These are phyloP conservation scores for Coriolopsis trogii DNA, from an alignment of 1,284 basidiomycete genomes.

Conservation along the genomic window DNA sequence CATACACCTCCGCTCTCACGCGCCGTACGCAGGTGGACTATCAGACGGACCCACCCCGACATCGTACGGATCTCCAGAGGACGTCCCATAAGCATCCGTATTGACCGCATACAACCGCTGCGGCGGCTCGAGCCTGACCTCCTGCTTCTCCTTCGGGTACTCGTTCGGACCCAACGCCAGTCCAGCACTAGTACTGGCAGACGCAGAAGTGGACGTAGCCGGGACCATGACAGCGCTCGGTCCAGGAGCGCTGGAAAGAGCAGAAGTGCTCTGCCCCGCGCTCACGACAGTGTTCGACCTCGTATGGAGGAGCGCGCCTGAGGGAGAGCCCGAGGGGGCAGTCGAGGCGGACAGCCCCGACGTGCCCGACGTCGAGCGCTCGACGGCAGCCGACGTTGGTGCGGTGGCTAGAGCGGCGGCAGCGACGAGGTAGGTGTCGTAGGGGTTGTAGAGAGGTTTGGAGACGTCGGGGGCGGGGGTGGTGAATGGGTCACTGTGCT, in stretches of 20 bases:
- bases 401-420: neutral
- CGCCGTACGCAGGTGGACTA: neutral
- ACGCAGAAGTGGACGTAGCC: neutral
- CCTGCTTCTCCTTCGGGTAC: constrained; percentile 10
- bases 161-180: neutral
- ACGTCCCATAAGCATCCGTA: neutral
- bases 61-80: neutral
- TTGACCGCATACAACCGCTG: neutral
- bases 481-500: neutral
- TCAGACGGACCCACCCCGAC: neutral
- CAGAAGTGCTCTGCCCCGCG: too few species aligned
- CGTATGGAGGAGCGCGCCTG: neutral
- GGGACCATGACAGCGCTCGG: too few species aligned
- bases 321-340: neutral
- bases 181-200: neutral
- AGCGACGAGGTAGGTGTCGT: neutral
- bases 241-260: too few species aligned
- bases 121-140: constrained; percentile 6
- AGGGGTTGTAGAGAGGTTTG: constrained; percentile 1
- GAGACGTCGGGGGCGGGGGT: neutral
- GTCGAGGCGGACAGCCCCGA: neutral
- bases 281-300: too few species aligned
- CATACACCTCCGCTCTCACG: too few species aligned
- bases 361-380: neutral
- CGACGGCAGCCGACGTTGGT: neutral